Base-by-base conservation (phyloP, 148 eudicot genomes). In the Polygonum aviculare region DNA sequence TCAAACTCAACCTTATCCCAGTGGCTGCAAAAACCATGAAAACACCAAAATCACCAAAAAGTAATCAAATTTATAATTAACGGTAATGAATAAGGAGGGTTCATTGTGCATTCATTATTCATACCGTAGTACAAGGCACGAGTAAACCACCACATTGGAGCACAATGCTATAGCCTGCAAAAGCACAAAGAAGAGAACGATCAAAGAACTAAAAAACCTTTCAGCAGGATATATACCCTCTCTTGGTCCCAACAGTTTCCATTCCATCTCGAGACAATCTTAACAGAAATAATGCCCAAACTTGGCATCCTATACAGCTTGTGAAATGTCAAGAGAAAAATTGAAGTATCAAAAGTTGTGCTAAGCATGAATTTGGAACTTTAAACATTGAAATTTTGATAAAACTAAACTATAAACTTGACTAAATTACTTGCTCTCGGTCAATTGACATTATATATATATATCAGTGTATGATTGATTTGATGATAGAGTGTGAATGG, bases 1-100 rank as follows among this genome's bases (percentile, higher is more conserved):
- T 94, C 97, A 84, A 90, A 97, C 79, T 91, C 95, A 76, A 90
- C 95, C 83, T 83, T 88, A 6, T 73, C 63, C 98, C 98, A 94
- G 75, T 90, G 87, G 82, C 98, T 94, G 59, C 6, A 84, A 70
- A 70, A 26, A 79, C 12, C 47, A 33, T 41, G 26, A n/a, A 14
- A 74, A 76, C 72, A 33, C 16, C n/a, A 9, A 62, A n/a, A 26
- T 16, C 45, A 76, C 45, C 2, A 2, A 48, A 45, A 72, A 44
- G 18, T 8, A 36, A 15, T 2, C 26, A 71, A 18, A 7, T 71
- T 18, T 19, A 38, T 70, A 0, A 8, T 60, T 21, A 2, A 33
- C 15, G 16, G 33, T 2, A 19, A 45, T 14, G 55, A 72, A 41
- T 21, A 55, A 39, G 7, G 21, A 62, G 44, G 47, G 18, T 75